Evolutionary conservation across 140 eudicot species (phyloP), one percentile per base, ranked within the genome.

Genomic region (Bidens hawaiensis): DNA sequence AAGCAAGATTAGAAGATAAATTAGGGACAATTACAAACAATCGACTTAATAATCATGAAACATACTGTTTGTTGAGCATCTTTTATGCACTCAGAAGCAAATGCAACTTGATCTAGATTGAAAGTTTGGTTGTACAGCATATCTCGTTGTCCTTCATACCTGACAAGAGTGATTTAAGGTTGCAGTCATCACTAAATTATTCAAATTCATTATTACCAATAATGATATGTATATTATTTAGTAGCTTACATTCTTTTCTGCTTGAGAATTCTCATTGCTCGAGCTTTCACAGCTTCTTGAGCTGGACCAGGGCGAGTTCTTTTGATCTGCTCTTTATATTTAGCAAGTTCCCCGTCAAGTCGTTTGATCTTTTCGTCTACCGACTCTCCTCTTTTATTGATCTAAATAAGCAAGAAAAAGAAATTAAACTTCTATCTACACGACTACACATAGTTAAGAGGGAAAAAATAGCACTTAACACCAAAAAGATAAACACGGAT

Each of bases 21-120:
- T 17, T 43, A 43, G 12, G 25, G 46, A 55, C 13, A 33, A 13
- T 60, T n/a, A 64, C 21, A 54, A n/a, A 33, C 21, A 27, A 55
- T 28, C 17, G 49, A 54, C 50, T 31, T 6, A 31, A 14, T 17
- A 36, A 38, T 49, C 60, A 1, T 34, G 38, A 46, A 57, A 79
- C 86, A 60, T 86, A 90, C 97, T 54, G 97, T 90, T 81, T 90
- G 95, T 30, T 90, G 97, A 72, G 97, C 97, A 81, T 90, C 95
- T 79, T 86, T 90, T 41, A 90, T 81, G 55, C 94, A 95, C 79
- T 89, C 97, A 13, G 95, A 77, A 71, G 97, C 97, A 77, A 90
- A 90, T 72, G 97, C 76, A 65, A 83, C 95, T 81, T 90, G 97
- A 70, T 90, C 97, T 31, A 90, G 84, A 67, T 89, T 90, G 65